These are phyloP conservation scores for Botryotinia calthae DNA, from an alignment of 2,329 filamentous ascomycete species.

Conservation along the genomic window DNA sequence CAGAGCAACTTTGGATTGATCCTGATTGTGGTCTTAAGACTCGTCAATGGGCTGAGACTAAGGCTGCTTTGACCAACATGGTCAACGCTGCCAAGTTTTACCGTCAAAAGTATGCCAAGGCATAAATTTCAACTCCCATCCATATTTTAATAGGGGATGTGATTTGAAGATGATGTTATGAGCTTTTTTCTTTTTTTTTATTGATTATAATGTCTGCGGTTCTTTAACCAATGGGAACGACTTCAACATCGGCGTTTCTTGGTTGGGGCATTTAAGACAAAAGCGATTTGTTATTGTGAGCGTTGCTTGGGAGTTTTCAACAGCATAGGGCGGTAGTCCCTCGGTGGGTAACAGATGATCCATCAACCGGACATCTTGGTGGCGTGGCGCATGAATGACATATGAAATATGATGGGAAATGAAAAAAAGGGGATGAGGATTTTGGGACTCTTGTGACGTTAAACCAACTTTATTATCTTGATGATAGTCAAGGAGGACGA, in stretches of 20 bases:
- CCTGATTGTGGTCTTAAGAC: conserved; percentile 99
- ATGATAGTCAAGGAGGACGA: conserved; percentile 10
- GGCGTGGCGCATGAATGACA: conserved; percentile 18
- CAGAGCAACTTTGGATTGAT: conserved; percentile 99
- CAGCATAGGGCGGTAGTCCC: conserved; percentile 33
- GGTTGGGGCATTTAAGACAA: conserved; percentile 36
- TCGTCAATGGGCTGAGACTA: conserved; percentile 97
- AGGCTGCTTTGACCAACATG: conserved; percentile 93
- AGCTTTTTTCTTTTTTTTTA: not conserved
- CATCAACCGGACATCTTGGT: conserved; percentile 40
- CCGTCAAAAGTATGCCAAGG: conserved; percentile 75
- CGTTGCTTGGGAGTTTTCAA: conserved; percentile 33
- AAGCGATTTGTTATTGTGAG: conserved; percentile 30
- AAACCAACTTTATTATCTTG: conserved; percentile 15
- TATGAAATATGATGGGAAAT: conserved; percentile 6
- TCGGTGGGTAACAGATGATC: conserved; percentile 36
- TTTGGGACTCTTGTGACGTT: conserved; percentile 18
- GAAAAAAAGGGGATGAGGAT: not conserved
- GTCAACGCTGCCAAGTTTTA: conserved; percentile 97
- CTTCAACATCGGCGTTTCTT: conserved; percentile 50
- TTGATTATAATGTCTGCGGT: conserved; percentile 25
- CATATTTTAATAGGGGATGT: conserved; percentile 22
- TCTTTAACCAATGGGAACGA: conserved; percentile 41
- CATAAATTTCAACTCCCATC: conserved; percentile 20
- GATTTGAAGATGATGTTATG: conserved; percentile 22